A percentile compares a stretch with the other conserved stretches of the same genome.
Conservation (phyloP, 2,329 filamentous ascomycete species). For the Pseudogymnoascus sp. region DNA sequence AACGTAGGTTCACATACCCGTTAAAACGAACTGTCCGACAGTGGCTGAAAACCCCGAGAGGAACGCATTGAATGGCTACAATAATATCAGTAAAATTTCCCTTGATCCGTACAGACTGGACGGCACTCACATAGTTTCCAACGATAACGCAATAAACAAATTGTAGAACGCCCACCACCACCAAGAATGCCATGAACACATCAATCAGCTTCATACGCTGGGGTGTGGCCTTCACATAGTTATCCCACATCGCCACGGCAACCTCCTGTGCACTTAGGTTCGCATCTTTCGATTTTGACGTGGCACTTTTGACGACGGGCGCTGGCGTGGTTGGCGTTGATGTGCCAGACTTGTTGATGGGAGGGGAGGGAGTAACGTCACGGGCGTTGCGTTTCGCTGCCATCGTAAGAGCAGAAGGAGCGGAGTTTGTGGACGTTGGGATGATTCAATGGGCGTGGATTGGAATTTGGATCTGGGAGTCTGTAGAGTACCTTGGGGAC, state of each 20-base stretch:
- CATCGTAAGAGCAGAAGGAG: conserved; percentile 30
- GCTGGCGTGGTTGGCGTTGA: conserved; percentile 23
- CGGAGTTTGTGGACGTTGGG: conserved; percentile 17
- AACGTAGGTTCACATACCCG: conserved; percentile 45
- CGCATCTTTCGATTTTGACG: conserved; percentile 19
- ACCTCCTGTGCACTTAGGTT: conserved; percentile 41
- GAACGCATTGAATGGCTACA: conserved; percentile 96
- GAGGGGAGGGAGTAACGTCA: conserved; percentile 20
- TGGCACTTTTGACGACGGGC: conserved; percentile 15
- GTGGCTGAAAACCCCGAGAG: conserved; percentile 89
- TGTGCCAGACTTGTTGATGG: conserved; percentile 18
- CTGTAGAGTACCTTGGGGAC: conserved; percentile 17
- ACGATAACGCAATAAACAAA: conserved; percentile 87
- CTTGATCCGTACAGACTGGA: not conserved
- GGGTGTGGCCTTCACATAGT: conserved; percentile 73
- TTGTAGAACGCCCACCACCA: conserved; percentile 78
- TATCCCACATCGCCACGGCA: conserved; percentile 59
- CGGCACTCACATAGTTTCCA: conserved; percentile 78
- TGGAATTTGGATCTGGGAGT: not conserved
- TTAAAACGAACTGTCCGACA: conserved; percentile 95
- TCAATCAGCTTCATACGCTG: conserved; percentile 91
- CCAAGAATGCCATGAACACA: conserved; percentile 79
- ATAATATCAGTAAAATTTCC: conserved; percentile 12
- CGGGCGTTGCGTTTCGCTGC: conserved; percentile 41
- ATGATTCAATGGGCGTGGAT: not conserved